phyloP scores from a whole-genome alignment of 441 rosid species.

The Erodium texanum region DNA sequence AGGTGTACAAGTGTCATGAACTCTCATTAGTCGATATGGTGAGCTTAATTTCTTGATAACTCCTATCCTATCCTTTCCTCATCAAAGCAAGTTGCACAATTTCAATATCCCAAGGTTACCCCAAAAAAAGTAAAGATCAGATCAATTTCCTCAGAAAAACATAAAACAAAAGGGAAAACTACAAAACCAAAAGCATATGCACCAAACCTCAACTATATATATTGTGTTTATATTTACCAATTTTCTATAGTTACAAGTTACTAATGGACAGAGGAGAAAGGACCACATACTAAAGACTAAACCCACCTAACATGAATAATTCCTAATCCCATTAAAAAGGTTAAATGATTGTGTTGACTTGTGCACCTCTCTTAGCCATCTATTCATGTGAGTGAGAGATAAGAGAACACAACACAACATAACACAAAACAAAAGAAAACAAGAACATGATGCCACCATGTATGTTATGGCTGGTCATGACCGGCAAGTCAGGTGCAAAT shows the following conservation, averaged over 20 bases:
- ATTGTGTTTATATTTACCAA: too few relatives aligned
- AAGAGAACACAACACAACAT: too few relatives aligned
- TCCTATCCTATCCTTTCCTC: too few relatives aligned
- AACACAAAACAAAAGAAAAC: background rate
- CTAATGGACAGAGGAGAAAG: background rate
- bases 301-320: background rate
- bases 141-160: too few relatives aligned
- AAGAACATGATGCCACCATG: background rate
- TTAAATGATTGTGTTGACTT: background rate
- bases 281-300: background rate
- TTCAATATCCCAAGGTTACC: too few relatives aligned
- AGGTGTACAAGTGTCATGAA: background rate
- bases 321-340: background rate
- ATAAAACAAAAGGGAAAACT: background rate
- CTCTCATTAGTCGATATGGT: background rate
- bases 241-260: background rate
- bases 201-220: background rate
- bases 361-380: background rate
- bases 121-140: too few relatives aligned
- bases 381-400: background rate
- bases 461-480: background rate
- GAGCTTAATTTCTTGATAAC: too few relatives aligned
- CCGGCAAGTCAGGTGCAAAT: background rate
- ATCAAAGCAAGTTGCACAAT: too few relatives aligned
- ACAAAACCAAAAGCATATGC: background rate